Evolutionary conservation across 139 green algal species (phyloP), one percentile per base, ranked within the genome.

Genomic region (Chlamydomonas sp.): DNA sequence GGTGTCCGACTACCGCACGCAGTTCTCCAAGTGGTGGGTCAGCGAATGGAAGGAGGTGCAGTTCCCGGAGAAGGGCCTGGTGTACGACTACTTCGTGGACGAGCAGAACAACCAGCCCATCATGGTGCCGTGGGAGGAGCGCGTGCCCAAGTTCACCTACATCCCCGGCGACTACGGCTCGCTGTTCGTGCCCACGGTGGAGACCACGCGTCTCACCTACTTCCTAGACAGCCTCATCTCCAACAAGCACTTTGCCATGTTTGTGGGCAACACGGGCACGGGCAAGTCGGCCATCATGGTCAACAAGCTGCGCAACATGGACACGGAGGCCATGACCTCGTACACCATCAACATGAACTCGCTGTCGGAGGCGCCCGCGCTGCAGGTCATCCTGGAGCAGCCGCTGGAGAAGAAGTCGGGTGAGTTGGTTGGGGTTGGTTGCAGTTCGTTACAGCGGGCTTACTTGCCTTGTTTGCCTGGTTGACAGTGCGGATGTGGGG

Each of bases 81-180:
- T 99, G 49, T 99, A 95, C 89, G 97, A 98, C 85, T 99, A 98
- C 92, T 98, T 95, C 82, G 95, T 98, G 20, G 94, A 98, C 83
- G 92, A 96, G 78, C 58, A 63, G 63, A 15, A 66, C 62, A 77
- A 49, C 31, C 85, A 93, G 72, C 90, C 89, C 81, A 80, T 92
- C 62, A 97, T 98, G 96, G 91, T 92, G 84, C 94, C 92, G 15
- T 98, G 96, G 96, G 93, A 94, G 63, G 93, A 96, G 71, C 90
- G 90, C 64, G 88, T 91, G 1, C 5, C 81, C 59, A 83, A 80
- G 62, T 97, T 96, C 83, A 89, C 86, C 8, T 97, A 96, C 90
- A 85, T 85, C 77, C 90, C 90, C 10, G 89, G 83, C n/a, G 86
- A 90, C 86, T 92, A 90, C n/a, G 58, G 8, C 63, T 94, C 88